Evolutionary conservation across 495 filamentous ascomycete genomes (phyloP).

Genomic region (Parachaetomium inaequale): DNA sequence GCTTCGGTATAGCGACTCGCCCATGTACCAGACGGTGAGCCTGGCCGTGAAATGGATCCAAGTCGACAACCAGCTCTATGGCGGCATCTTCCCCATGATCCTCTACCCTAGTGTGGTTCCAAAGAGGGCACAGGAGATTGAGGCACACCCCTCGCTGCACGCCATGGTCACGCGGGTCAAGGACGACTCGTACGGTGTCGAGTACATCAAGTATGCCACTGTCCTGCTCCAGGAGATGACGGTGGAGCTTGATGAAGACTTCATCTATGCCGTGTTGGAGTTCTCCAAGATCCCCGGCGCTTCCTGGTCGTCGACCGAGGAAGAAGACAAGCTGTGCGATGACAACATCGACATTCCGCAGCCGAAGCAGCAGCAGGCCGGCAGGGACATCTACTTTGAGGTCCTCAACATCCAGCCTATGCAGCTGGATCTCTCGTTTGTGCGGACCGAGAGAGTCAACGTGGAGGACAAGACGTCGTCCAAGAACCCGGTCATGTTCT

Average conservation of each 20-base stretch:
- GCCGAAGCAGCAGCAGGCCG: slow-evolving; percentile 74
- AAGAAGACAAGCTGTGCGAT: slow-evolving; percentile 81
- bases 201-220: slow-evolving; percentile 98
- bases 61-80: slow-evolving; percentile 98
- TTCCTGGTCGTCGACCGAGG: slow-evolving; percentile 78
- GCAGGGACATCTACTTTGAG: slow-evolving; percentile 96
- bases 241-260: slow-evolving; percentile 94
- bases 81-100: slow-evolving; percentile 95
- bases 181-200: slow-evolving; percentile 94
- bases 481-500: slow-evolving; percentile 93
- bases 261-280: slow-evolving; percentile 91
- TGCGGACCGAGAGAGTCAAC: slow-evolving; percentile 94
- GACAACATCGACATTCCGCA: slow-evolving; percentile 89
- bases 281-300: slow-evolving; percentile 93
- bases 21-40: slow-evolving; percentile 83
- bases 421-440: slow-evolving; percentile 95
- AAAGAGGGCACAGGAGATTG: slow-evolving; percentile 95
- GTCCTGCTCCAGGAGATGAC: slow-evolving; percentile 96
- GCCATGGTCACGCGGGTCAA: slow-evolving; percentile 90
- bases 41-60: slow-evolving; percentile 96
- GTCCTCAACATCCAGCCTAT: slow-evolving; percentile 94
- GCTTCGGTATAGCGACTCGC: slow-evolving; percentile 87
- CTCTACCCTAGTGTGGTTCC: slow-evolving; percentile 98
- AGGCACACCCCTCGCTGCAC: slow-evolving; percentile 91
- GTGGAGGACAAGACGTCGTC: slow-evolving; percentile 89